Evolutionary conservation across 345 rosid species (phyloP).

Genomic region (Dipteronia sinensis): DNA sequence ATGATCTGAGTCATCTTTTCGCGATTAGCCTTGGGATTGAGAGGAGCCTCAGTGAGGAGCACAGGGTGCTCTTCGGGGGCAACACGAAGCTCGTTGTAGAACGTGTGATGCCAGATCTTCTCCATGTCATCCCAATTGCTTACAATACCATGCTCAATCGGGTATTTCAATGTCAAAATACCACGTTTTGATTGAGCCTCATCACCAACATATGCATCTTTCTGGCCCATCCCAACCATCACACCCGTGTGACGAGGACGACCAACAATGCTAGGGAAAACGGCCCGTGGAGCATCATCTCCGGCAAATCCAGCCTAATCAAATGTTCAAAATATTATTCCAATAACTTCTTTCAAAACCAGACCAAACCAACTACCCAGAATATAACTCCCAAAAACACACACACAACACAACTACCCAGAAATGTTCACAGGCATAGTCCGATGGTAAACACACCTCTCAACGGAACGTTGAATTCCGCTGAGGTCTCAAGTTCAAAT

Average conservation of each 20-base stretch:
- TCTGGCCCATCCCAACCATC: constrained; percentile 82
- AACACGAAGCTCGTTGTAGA: constrained; percentile 94
- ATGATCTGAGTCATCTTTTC: constrained; percentile 98
- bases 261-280: constrained; percentile 90
- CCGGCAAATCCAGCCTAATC: constrained; percentile 93
- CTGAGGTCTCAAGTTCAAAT: too few species aligned
- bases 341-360: too few species aligned
- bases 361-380: not conserved
- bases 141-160: constrained; percentile 90
- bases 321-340: too few species aligned
- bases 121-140: constrained; percentile 99
- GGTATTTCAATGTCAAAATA: constrained; percentile 78
- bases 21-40: constrained; percentile 96
- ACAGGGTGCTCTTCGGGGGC: constrained; percentile 91
- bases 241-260: constrained; percentile 96
- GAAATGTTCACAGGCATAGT: too few species aligned
- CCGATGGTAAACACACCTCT: too few species aligned
- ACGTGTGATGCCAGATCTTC: constrained; percentile 93
- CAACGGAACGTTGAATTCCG: too few species aligned
- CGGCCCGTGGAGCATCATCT: constrained; percentile 90
- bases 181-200: constrained; percentile 82
- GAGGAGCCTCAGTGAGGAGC: constrained; percentile 85
- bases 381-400: not conserved
- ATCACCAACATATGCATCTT: constrained; percentile 91
- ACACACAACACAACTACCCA: too few species aligned